Evolutionary conservation across 2,329 filamentous ascomycete genomes (phyloP), one percentile per base, ranked within the genome.

Genomic region (Fusarium decemcellulare): DNA sequence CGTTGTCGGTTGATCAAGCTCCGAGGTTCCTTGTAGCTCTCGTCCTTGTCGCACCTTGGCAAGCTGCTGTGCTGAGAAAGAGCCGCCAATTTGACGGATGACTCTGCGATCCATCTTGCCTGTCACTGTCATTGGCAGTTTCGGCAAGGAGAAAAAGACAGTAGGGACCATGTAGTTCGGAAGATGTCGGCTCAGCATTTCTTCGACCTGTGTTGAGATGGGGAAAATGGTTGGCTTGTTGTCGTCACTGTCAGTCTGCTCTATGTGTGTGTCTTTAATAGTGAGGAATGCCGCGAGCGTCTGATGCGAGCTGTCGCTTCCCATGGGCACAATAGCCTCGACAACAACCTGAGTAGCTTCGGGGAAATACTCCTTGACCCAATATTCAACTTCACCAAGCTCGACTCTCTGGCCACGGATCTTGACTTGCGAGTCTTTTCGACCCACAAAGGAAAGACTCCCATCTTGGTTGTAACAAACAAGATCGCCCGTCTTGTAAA

Each of bases 371-470:
- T 54, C 40, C 11, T 58, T 54, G 23, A 62, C 58, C 23, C 50
- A 23, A 12, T 67, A 55, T 29, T 74, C 72, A 10, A 74, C 62
- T 2, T 74, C 72, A 2, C 68, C 70, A 3, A 74, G 61, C 15
- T 74, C 72, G 4, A 74, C 62, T 10, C 72, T 47, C 34, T 74
- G 72, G 4, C 70, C 72, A 8, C 65, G 64, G 7, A 74, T 55
- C 50, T 74, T 74, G 27, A 74, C 70, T 57, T 74, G 72, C 0
- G 57, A 56, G 3, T 74, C 72, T 15, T 73, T 74, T 1, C 72
- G 70, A 0, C 68, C 70, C 6, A 67, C 6, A 7, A 67, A 68
- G 2, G 60, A 52, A 6, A 74, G 12, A 11, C 9, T 68, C 2
- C 69, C 71, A 29, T 72, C 62, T 1, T 27, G 71, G 30, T 67